These are phyloP conservation scores for Pseudogymnoascus sp. DNA, from an alignment of 2,329 filamentous ascomycete genomes.

Conservation along the genomic window DNA sequence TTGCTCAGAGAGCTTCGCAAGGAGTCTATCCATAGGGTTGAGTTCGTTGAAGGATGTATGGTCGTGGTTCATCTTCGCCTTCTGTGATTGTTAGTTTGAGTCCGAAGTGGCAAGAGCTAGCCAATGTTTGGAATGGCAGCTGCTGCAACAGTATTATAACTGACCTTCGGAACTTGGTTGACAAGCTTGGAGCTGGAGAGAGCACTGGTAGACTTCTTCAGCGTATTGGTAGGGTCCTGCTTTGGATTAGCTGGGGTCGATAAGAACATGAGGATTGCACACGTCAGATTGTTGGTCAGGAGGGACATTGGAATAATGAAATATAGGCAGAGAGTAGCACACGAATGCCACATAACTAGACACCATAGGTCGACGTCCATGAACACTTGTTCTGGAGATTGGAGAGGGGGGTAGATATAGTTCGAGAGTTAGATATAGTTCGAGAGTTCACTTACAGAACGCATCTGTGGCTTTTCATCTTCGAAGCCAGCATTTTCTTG, in stretches of 20 bases:
- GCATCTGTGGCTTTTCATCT: conserved; percentile 22
- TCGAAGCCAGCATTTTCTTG: conserved; percentile 30
- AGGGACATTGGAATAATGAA: background rate
- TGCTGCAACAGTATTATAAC: conserved; percentile 13
- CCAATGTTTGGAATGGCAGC: background rate
- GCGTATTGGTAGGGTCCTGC: conserved; percentile 10
- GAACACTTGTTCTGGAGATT: background rate
- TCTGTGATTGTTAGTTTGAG: conserved; percentile 33
- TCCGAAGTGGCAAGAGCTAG: background rate
- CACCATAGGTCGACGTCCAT: background rate
- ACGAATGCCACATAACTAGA: background rate
- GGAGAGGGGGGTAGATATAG: conserved; percentile 1
- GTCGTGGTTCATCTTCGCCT: conserved; percentile 44
- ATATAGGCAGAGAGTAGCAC: background rate
- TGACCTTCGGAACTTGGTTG: conserved; percentile 51
- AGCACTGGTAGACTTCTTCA: conserved; percentile 35
- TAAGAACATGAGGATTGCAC: background rate
- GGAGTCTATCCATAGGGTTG: conserved; percentile 62
- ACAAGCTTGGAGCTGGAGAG: conserved; percentile 49
- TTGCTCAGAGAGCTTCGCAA: conserved; percentile 69
- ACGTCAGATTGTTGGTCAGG: background rate
- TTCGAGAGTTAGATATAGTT: conserved; percentile 9
- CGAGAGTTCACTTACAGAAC: conserved; percentile 27
- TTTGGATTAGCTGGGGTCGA: conserved; percentile 21
- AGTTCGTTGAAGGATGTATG: conserved; percentile 31